phyloP scores from a whole-genome alignment of 495 filamentous ascomycete species.

The Aspergillus wentii region DNA sequence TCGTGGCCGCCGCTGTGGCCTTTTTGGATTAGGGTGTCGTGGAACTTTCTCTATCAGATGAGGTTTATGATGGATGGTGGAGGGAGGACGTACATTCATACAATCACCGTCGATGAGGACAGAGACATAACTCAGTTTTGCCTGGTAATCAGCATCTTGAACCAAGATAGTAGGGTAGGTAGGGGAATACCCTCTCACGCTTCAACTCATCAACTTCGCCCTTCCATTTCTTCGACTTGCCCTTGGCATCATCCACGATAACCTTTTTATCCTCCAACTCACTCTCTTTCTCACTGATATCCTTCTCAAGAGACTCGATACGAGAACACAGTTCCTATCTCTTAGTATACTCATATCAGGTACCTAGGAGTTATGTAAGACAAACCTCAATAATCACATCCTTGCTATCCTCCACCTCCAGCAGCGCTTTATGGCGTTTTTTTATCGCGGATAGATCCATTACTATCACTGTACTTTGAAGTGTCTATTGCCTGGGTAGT shows the following conservation, averaged over 20 bases:
- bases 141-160: constrained; percentile 5
- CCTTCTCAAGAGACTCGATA: constrained; percentile 8
- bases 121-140: constrained; percentile 18
- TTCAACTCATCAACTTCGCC: constrained; percentile 6
- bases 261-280: constrained; percentile 6
- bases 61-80: background rate
- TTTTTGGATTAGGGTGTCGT: constrained; percentile 12
- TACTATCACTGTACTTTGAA: no score
- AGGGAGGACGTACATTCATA: constrained; percentile 21
- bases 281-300: no score
- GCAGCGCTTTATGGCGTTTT: constrained; percentile 1
- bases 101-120: constrained; percentile 27
- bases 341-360: no score
- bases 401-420: constrained; percentile 4
- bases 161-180: background rate
- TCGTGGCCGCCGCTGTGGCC: constrained; percentile 19
- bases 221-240: background rate
- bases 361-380: no score
- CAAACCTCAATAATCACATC: constrained; percentile 6
- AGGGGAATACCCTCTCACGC: constrained; percentile 8
- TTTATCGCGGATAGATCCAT: constrained; percentile 1
- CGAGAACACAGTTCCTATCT: constrained; percentile 10
- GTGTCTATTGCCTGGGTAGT: no score
- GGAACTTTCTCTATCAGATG: constrained; percentile 10
- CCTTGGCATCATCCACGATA: constrained; percentile 5